Evolutionary conservation across 768 basidiomycete genomes (phyloP).

Genomic region (Suillus lakei): DNA sequence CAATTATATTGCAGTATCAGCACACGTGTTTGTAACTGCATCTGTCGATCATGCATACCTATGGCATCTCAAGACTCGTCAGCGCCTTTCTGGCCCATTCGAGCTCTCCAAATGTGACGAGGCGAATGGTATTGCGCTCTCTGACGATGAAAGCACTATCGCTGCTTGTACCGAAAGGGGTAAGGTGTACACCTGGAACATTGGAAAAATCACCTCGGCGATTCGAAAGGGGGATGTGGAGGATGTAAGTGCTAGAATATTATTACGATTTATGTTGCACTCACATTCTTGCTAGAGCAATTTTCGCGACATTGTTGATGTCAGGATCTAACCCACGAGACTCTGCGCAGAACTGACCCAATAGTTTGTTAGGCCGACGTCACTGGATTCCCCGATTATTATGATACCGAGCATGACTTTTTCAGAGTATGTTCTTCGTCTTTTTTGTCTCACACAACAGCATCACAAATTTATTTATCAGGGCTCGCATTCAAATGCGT

Average conservation of each 20-base stretch:
- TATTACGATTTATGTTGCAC: not conserved
- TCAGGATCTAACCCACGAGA: not conserved
- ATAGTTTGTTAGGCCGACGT: not conserved
- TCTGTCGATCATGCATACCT: not conserved
- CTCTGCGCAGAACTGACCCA: not conserved
- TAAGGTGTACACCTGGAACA: conserved; percentile 4
- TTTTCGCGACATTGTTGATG: not conserved
- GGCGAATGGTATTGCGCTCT: not conserved
- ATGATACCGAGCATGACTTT: not conserved
- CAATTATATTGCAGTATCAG: not conserved
- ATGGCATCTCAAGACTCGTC: not conserved
- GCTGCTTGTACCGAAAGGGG: not conserved
- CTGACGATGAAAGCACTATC: not conserved
- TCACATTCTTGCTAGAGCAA: not conserved
- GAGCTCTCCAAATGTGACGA: not conserved
- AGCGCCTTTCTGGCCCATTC: not conserved
- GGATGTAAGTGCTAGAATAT: not conserved
- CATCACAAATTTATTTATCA: not conserved
- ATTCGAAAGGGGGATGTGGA: not conserved
- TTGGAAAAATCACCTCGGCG: not conserved
- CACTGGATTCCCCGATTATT: not conserved
- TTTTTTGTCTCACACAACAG: not conserved
- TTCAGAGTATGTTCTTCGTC: not conserved
- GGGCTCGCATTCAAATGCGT: not conserved
- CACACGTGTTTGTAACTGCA: conserved; percentile 1